Evolutionary conservation across 2,329 filamentous ascomycete species (phyloP), one percentile per base, ranked within the genome.

Genomic region (Raffaelea ambrosiae): DNA sequence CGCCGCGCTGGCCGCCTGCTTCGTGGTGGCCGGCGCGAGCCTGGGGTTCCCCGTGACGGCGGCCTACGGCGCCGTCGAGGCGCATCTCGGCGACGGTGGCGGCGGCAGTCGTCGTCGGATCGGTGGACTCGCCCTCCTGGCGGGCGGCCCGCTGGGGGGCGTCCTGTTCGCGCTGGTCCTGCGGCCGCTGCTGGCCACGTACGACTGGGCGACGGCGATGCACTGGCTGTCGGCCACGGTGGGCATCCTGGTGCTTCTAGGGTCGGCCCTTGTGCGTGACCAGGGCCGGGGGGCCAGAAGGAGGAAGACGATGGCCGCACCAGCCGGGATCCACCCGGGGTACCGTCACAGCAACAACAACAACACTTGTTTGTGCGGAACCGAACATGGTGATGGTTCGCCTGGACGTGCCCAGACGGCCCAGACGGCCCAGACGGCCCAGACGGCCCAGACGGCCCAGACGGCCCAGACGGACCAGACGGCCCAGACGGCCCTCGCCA

Each of bases 111-210:
- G 60, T 58, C 3, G 53, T 57, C 39, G 57, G 59, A 42, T 57
- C 58, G n/a, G n/a, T n/a, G n/a, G n/a, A n/a, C n/a, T n/a, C n/a
- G n/a, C n/a, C n/a, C n/a, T n/a, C n/a, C n/a, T n/a, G 19, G 46
- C 57, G 21, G 59, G 61, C 1, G 54, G 58, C 7, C 58, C 58
- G 4, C 44, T 61, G 3, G 59, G 59, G n/a, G 61, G 61, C n/a
- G 57, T 63, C 16, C 52, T 62, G 39, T 59, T 60, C 52, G 59
- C 59, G 2, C 49, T 63, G 7, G 42, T 58, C 10, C 54, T 62
- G 26, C 53, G 58, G 43, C 47, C 39, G 2, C 56, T 61, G 8
- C 59, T 63, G 21, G 46, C 52, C 20, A 42, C 43, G 8, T 49
- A 57, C 21, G 22, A 47, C 14, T 63, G 58, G 58, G 51, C 21